Conservation (phyloP, 2,329 filamentous ascomycete species). For the Diaporthe longicolla region DNA sequence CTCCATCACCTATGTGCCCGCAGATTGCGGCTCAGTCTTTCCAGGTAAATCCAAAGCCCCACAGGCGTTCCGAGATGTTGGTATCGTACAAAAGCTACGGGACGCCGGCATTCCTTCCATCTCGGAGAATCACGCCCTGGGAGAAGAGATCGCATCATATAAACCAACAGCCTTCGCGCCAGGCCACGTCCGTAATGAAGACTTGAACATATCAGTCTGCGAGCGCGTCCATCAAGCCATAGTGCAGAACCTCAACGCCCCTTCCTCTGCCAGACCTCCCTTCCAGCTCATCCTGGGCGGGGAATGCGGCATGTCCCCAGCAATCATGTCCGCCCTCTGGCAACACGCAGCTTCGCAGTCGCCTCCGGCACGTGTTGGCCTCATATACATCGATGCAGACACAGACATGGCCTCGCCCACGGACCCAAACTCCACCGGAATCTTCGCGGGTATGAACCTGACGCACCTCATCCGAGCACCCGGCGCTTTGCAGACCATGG, state of each 20-base stretch:
- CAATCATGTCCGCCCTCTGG: slow-evolving; percentile 20
- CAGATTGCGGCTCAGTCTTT: slow-evolving; percentile 9
- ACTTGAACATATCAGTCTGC: neutral
- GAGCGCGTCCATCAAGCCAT: neutral
- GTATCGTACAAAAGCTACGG: neutral
- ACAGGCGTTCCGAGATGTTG: slow-evolving; percentile 10
- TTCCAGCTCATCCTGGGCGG: slow-evolving; percentile 24
- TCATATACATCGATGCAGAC: slow-evolving; percentile 22
- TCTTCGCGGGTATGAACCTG: slow-evolving; percentile 23
- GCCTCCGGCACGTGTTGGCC: slow-evolving; percentile 2
- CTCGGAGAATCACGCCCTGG: neutral
- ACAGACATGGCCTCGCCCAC: slow-evolving; percentile 12
- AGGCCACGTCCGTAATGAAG: neutral
- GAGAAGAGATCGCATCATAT: neutral
- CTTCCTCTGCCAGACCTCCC: neutral
- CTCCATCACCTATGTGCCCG: slow-evolving; percentile 4
- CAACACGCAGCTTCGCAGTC: neutral
- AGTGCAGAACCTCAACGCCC: neutral
- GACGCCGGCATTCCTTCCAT: neutral
- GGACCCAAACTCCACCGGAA: slow-evolving; percentile 1
- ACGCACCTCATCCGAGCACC: neutral
- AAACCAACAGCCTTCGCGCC: neutral
- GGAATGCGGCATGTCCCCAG: slow-evolving; percentile 23
- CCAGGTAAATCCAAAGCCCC: slow-evolving; percentile 8
- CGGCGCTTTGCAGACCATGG: slow-evolving; percentile 9